Base-by-base conservation (phyloP, 495 filamentous ascomycete species). In the Letharia columbiana region DNA sequence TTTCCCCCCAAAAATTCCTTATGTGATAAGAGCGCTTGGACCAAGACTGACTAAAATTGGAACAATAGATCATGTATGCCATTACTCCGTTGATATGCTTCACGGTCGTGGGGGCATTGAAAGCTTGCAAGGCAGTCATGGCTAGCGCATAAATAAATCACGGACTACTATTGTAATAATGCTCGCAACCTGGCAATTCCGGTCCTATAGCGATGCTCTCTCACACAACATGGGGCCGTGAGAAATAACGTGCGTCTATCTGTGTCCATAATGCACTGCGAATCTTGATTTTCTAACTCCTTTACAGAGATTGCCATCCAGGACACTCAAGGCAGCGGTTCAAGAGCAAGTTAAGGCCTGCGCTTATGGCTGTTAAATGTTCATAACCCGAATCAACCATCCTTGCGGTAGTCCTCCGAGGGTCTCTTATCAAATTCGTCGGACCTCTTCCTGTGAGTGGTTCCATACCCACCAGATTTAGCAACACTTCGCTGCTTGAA, bases 71-170 rank as follows among this genome's bases (percentile, higher is more conserved):
- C 39, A 73, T 77, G 62, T 86, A 85, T 68, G 71, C 71, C 4
- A 71, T 86, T 33, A 80, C 79, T n/a, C 82, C 83, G 10, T 65
- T 81, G 31, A 79, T 83, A 20, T 82, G 76, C 58, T 77, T 84
- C 52, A 75, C 76, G 0, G 81, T 86, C 28, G 82, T 84, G 8
- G 82, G 80, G 0, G 75, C 77, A 5, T 66, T 82, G 56, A 83
- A 83, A 42, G 81, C 81, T 54, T 78, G 72, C n/a, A 73, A 82
- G 62, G 73, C 72, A 15, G 70, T 70, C 44, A 70, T 67, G 37
- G 42, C 60, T 9, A 37, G 49, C 33, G 63, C 49, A 33, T 70
- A 45, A 60, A 13, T 11, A 49, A 28, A 54, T 12, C 33, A 49
- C 17, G 23, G 12, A 23, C 9, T 50, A n/a, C 3, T 33, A 0